Percentiles rank a stretch among this genome's conserved stretches.
Conservation (phyloP, 768 basidiomycete genomes). For the Hirschioporus abietinus region DNA sequence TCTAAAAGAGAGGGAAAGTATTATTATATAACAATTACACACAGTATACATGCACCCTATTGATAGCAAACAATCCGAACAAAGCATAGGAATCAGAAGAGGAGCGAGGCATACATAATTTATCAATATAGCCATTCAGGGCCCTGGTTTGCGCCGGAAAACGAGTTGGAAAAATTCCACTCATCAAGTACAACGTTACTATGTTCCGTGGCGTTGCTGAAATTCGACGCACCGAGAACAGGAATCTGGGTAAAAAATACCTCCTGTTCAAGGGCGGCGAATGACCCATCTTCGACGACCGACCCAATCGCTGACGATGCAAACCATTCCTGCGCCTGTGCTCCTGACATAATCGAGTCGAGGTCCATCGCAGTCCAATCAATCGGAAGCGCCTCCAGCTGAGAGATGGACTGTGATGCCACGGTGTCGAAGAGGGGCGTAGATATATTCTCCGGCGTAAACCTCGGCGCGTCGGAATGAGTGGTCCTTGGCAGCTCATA, state of each 20-base stretch:
- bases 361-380: neutral
- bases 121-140: no score
- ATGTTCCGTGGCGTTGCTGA: neutral
- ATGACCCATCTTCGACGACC: neutral
- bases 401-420: neutral
- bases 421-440: neutral
- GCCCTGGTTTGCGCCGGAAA: no score
- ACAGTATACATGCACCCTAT: no score
- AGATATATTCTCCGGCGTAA: neutral
- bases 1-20: no score
- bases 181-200: neutral
- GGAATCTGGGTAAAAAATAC: neutral
- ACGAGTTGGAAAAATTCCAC: neutral
- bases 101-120: no score
- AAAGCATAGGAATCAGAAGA: no score
- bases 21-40: no score
- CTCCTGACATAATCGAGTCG: neutral
- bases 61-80: no score
- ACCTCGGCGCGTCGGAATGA: neutral
- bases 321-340: neutral
- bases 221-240: neutral
- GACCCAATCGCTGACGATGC: neutral
- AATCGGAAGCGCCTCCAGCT: neutral
- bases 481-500: neutral
- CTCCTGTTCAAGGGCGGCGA: neutral